These are phyloP conservation scores for Rhodosporidiobolus odoratus DNA, from an alignment of 768 basidiomycete species.

Conservation along the genomic window DNA sequence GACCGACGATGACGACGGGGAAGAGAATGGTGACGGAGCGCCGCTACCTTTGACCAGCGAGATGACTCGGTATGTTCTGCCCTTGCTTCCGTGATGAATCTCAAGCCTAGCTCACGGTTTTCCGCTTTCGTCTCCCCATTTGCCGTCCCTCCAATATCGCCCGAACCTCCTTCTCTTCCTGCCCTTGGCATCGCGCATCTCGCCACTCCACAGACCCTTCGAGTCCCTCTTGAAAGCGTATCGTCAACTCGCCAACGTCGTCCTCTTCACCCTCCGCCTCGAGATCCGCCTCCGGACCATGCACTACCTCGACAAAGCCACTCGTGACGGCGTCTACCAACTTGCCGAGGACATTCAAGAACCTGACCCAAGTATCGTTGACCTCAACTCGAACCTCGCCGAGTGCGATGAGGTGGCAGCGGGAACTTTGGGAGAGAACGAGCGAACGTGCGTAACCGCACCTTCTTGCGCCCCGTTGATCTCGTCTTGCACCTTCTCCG, in stretches of 20 bases:
- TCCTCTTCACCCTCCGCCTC: slow-evolving; percentile 77
- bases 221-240: slow-evolving; percentile 86
- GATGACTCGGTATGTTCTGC: slow-evolving; percentile 73
- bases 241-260: slow-evolving; percentile 76
- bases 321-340: slow-evolving; percentile 74
- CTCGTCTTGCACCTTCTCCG: neutral
- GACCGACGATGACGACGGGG: neutral
- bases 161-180: neutral
- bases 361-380: slow-evolving; percentile 80
- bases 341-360: slow-evolving; percentile 78
- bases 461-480: neutral
- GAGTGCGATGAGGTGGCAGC: slow-evolving; percentile 67
- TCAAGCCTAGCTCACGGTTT: too few species aligned
- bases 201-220: slow-evolving; percentile 61
- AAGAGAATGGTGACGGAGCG: slow-evolving; percentile 42
- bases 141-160: too few species aligned
- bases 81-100: too few species aligned
- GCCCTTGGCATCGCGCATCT: neutral
- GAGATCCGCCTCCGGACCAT: slow-evolving; percentile 80
- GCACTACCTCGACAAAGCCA: slow-evolving; percentile 71
- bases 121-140: too few species aligned
- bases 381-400: slow-evolving; percentile 74
- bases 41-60: slow-evolving; percentile 74
- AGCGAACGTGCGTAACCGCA: slow-evolving; percentile 58
- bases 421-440: slow-evolving; percentile 58